These are phyloP conservation scores for Kodamaea nitidulidarum DNA, from an alignment of 805 yeast genomes.

Conservation along the genomic window DNA sequence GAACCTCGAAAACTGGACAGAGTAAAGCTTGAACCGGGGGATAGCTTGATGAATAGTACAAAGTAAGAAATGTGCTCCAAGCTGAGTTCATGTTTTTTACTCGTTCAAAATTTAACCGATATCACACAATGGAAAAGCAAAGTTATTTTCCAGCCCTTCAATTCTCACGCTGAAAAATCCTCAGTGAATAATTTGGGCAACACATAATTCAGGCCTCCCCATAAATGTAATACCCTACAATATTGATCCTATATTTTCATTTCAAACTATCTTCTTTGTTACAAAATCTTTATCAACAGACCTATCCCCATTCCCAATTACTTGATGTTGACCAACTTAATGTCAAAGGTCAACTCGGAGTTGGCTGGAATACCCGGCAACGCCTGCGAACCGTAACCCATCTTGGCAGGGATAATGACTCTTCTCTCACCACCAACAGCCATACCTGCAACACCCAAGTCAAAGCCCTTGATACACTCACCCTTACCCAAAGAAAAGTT, in stretches of 20 bases:
- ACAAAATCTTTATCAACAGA: background rate
- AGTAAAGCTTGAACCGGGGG: too few relatives aligned
- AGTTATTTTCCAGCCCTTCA: too few relatives aligned
- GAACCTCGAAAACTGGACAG: too few relatives aligned
- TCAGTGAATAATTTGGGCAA: too few relatives aligned
- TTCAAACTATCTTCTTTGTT: background rate
- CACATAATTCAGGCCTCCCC: too few relatives aligned
- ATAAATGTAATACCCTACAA: background rate
- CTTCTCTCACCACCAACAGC: constrained; percentile 98
- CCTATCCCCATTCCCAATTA: constrained; percentile 30
- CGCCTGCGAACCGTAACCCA: constrained; percentile 93
- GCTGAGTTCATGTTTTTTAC: too few relatives aligned
- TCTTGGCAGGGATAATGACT: constrained; percentile 89
- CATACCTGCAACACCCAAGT: constrained; percentile 98
- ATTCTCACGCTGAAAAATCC: too few relatives aligned
- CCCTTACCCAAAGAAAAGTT: constrained; percentile 89
- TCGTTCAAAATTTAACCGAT: too few relatives aligned
- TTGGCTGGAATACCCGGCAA: constrained; percentile 98
- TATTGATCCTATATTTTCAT: background rate
- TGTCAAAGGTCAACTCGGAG: constrained; percentile 94
- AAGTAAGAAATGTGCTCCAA: too few relatives aligned
- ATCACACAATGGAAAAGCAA: too few relatives aligned
- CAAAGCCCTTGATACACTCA: constrained; percentile 98
- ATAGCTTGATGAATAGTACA: too few relatives aligned
- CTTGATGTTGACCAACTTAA: constrained; percentile 86